phyloP scores from a whole-genome alignment of 2,329 filamentous ascomycete species.

The Botryotinia narcissicola region DNA sequence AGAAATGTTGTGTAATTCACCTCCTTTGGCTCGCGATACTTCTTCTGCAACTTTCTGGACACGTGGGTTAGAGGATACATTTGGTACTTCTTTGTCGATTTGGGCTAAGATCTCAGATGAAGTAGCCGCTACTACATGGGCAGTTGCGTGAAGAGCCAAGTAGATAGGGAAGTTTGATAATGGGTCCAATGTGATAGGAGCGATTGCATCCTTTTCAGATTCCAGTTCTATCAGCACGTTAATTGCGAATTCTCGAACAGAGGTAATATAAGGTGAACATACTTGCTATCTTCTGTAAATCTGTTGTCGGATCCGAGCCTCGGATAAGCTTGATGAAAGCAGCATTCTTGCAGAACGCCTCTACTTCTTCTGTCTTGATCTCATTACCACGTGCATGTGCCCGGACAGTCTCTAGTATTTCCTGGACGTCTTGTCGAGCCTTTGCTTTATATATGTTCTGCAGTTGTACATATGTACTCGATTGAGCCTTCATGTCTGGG shows the following conservation, averaged over 20 bases:
- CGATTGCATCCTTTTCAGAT: constrained; percentile 53
- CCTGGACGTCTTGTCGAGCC: constrained; percentile 72
- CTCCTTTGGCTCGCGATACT: constrained; percentile 72
- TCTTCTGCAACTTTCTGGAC: constrained; percentile 59
- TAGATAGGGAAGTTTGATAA: constrained; percentile 67
- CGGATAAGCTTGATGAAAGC: constrained; percentile 88
- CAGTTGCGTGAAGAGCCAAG: constrained; percentile 59
- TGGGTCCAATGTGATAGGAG: constrained; percentile 39
- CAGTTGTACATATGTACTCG: constrained; percentile 81
- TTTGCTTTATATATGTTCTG: constrained; percentile 93
- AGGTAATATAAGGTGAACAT: constrained; percentile 17
- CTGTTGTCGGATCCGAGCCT: constrained; percentile 24
- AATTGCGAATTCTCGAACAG: constrained; percentile 26
- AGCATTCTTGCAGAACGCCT: constrained; percentile 93
- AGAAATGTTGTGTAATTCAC: constrained; percentile 90
- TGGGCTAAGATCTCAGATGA: constrained; percentile 53
- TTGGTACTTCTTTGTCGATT: constrained; percentile 46
- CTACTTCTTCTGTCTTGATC: constrained; percentile 72
- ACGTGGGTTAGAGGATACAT: constrained; percentile 50
- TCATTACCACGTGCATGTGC: constrained; percentile 47
- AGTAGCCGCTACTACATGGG: constrained; percentile 46
- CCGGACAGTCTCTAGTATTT: constrained; percentile 67
- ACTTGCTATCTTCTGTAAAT: constrained; percentile 34
- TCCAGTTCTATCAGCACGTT: constrained; percentile 48
- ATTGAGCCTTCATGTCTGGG: constrained; percentile 97